phyloP scores from a whole-genome alignment of 768 basidiomycete species.

The Suillus variegatus region DNA sequence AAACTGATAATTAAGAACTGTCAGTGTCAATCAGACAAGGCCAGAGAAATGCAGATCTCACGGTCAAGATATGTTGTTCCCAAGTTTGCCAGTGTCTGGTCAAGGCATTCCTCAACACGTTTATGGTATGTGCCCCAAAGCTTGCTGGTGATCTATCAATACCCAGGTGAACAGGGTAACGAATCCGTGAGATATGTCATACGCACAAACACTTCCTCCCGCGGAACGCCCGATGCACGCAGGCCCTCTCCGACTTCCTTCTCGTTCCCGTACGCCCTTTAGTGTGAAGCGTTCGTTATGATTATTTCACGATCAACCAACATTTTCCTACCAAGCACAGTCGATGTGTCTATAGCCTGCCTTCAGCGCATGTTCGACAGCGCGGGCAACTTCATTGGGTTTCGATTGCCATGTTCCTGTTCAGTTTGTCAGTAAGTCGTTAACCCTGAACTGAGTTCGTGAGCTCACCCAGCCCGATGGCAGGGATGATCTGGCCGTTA shows the following conservation, averaged over 20 bases:
- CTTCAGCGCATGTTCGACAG: constrained; percentile 75
- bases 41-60: constrained; percentile 33
- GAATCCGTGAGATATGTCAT: neutral
- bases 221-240: constrained; percentile 70
- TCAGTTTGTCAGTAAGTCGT: neutral
- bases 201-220: constrained; percentile 70
- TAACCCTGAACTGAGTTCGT: constrained; percentile 7
- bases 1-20: constrained; percentile 40
- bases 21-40: neutral
- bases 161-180: neutral
- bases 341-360: constrained; percentile 80
- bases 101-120: constrained; percentile 71
- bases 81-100: constrained; percentile 74
- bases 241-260: constrained; percentile 83
- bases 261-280: constrained; percentile 72
- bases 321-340: constrained; percentile 51
- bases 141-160: constrained; percentile 65
- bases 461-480: constrained; percentile 56
- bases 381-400: constrained; percentile 66
- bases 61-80: constrained; percentile 86
- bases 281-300: constrained; percentile 17
- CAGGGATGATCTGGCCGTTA: constrained; percentile 56
- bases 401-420: constrained; percentile 82
- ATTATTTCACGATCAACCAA: neutral
- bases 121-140: constrained; percentile 69